Conservation (phyloP, 768 basidiomycete genomes). For the Fomitopsis serialis region DNA sequence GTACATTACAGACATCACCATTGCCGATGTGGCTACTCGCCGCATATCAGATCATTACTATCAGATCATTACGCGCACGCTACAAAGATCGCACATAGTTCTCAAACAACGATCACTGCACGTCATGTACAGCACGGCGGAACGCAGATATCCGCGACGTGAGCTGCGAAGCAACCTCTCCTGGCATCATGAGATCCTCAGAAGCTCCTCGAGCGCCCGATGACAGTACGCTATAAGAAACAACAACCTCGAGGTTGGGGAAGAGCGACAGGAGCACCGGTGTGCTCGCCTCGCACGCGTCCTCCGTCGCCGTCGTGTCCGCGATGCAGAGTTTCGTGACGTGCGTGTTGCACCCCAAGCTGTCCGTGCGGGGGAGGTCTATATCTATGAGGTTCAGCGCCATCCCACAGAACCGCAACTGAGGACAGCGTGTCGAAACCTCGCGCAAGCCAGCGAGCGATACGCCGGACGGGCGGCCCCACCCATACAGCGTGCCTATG, state of each 20-base stretch:
- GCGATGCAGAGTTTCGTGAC: background rate
- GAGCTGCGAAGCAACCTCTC: no score
- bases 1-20: no score
- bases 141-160: no score
- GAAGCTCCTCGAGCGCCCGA: no score
- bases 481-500: conserved; percentile 1
- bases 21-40: no score
- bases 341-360: background rate
- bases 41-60: no score
- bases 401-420: background rate
- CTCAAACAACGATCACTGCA: no score
- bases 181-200: no score
- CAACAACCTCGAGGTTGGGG: background rate
- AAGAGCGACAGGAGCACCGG: conserved; percentile 4
- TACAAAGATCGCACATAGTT: no score
- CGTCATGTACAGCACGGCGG: no score
- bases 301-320: conserved; percentile 1
- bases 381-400: conserved; percentile 1
- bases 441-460: conserved; percentile 4
- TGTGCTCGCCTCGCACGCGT: background rate
- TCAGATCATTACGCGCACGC: no score
- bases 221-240: background rate
- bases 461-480: conserved; percentile 1
- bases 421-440: background rate
- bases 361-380: background rate